A percentile compares a stretch with the other conserved stretches of the same genome.
These are phyloP conservation scores for Rhizopus stolonifer DNA, from an alignment of 371 early-diverging fungal genomes.

Conservation along the genomic window DNA sequence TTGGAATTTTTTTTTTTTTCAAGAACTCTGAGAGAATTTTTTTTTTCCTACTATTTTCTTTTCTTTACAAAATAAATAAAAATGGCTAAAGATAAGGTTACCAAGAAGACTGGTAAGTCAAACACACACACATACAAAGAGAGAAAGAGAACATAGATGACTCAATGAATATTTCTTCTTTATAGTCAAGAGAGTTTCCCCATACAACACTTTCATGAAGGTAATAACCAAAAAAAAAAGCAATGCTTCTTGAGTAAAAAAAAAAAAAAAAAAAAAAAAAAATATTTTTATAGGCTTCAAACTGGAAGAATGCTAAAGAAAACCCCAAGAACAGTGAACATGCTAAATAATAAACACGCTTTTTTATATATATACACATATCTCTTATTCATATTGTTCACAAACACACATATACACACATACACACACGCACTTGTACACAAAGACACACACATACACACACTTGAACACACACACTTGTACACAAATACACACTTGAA, in stretches of 20 bases:
- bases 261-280: slow-evolving; percentile 2
- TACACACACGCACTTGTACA: too few species aligned
- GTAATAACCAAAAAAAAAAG: too few species aligned
- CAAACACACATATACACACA: too few species aligned
- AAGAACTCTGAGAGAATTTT: background rate
- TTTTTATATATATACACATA: slow-evolving; percentile 65
- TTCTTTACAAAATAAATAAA: background rate
- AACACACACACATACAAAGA: too few species aligned
- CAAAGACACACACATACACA: too few species aligned
- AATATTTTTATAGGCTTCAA: slow-evolving; percentile 34
- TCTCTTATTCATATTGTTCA: too few species aligned
- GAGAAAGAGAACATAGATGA: too few species aligned
- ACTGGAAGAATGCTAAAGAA: slow-evolving; percentile 41
- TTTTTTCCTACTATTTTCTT: background rate
- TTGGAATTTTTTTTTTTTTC: too few species aligned
- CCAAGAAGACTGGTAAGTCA: slow-evolving; percentile 32
- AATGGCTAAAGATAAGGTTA: slow-evolving; percentile 30
- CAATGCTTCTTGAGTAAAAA: background rate
- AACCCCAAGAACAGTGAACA: slow-evolving; percentile 50
- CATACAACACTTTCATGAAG: slow-evolving; percentile 75
- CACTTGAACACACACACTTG: too few species aligned
- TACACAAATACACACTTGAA: too few species aligned
- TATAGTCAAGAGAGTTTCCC: slow-evolving; percentile 48
- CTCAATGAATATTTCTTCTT: background rate
- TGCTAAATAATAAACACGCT: slow-evolving; percentile 30